phyloP scores from a whole-genome alignment of 1,139 yeast species.

The Groenewaldozyma sp. region DNA sequence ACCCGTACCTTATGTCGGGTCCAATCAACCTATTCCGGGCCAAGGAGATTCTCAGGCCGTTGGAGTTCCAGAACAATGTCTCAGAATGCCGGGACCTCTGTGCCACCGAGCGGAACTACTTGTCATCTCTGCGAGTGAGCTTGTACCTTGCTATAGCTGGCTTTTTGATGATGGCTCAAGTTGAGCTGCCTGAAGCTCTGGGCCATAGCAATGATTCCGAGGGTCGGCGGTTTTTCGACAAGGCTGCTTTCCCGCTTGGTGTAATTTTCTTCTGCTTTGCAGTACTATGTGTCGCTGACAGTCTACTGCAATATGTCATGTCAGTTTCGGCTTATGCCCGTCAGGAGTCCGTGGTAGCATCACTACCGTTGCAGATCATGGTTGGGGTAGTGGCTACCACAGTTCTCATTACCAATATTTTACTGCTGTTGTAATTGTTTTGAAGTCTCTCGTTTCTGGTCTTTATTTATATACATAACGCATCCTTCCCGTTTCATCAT shows the following conservation, averaged over 20 bases:
- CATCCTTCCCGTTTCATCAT: slow-evolving; percentile 51
- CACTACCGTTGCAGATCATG: slow-evolving; percentile 11
- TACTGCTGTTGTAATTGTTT: slow-evolving; percentile 11
- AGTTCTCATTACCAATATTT: slow-evolving; percentile 18
- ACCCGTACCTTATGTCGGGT: slow-evolving; percentile 1
- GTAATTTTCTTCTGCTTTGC: slow-evolving; percentile 18
- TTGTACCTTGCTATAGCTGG: slow-evolving; percentile 25
- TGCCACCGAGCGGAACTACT: slow-evolving; percentile 29
- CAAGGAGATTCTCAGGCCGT: slow-evolving; percentile 12
- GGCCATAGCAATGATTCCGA: background rate
- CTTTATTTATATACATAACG: slow-evolving; percentile 18
- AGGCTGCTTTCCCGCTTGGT: slow-evolving; percentile 15
- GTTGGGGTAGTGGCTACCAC: slow-evolving; percentile 16
- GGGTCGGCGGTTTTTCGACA: slow-evolving; percentile 3
- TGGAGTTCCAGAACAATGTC: slow-evolving; percentile 22
- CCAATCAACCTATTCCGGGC: background rate
- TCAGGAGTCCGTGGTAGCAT: slow-evolving; percentile 19
- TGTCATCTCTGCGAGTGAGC: slow-evolving; percentile 22
- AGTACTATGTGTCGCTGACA: slow-evolving; percentile 13
- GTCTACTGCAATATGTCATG: slow-evolving; percentile 18
- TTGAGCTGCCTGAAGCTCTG: slow-evolving; percentile 12
- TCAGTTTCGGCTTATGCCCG: slow-evolving; percentile 18
- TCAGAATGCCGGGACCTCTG: slow-evolving; percentile 31
- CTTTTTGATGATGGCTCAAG: slow-evolving; percentile 19
- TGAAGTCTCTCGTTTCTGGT: too few relatives aligned